Conservation (phyloP, 257 asterid genomes). For the Salvia splendens region DNA sequence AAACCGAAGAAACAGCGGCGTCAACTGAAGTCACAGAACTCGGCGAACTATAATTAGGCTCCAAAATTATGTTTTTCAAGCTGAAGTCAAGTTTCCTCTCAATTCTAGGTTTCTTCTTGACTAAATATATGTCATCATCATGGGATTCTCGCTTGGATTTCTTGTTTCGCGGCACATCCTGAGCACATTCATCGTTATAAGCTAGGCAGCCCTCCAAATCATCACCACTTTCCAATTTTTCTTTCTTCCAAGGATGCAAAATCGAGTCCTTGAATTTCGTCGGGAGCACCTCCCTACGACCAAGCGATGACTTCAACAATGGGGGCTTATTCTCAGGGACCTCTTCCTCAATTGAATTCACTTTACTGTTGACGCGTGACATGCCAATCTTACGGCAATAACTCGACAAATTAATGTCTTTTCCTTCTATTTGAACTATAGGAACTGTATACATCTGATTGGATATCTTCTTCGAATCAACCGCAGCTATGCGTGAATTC, state of each 20-base stretch:
- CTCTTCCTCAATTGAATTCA: slow-evolving; percentile 29
- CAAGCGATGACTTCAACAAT: slow-evolving; percentile 71
- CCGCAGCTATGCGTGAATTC: slow-evolving; percentile 38
- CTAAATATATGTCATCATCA: slow-evolving; percentile 38
- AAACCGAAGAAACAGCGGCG: slow-evolving; percentile 48
- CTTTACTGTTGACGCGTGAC: slow-evolving; percentile 32
- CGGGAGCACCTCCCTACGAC: slow-evolving; percentile 71
- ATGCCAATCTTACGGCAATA: slow-evolving; percentile 36
- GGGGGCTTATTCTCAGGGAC: slow-evolving; percentile 51
- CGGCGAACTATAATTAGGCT: slow-evolving; percentile 48
- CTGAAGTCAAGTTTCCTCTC: slow-evolving; percentile 37
- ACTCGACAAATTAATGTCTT: slow-evolving; percentile 36
- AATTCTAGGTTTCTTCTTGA: slow-evolving; percentile 48
- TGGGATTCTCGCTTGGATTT: slow-evolving; percentile 45
- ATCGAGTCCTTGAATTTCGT: slow-evolving; percentile 60
- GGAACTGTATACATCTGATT: slow-evolving; percentile 49
- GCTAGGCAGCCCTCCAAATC: slow-evolving; percentile 32
- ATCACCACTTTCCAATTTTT: slow-evolving; percentile 37
- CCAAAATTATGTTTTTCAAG: slow-evolving; percentile 37
- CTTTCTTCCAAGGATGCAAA: slow-evolving; percentile 70
- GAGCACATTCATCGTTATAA: slow-evolving; percentile 31
- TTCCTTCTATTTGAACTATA: slow-evolving; percentile 47
- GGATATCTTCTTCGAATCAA: slow-evolving; percentile 29
- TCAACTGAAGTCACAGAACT: slow-evolving; percentile 59
- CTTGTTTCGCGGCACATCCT: slow-evolving; percentile 34